Evolutionary conservation across 2,329 filamentous ascomycete genomes (phyloP).

Genomic region (Orbilia blumenaviensis): DNA sequence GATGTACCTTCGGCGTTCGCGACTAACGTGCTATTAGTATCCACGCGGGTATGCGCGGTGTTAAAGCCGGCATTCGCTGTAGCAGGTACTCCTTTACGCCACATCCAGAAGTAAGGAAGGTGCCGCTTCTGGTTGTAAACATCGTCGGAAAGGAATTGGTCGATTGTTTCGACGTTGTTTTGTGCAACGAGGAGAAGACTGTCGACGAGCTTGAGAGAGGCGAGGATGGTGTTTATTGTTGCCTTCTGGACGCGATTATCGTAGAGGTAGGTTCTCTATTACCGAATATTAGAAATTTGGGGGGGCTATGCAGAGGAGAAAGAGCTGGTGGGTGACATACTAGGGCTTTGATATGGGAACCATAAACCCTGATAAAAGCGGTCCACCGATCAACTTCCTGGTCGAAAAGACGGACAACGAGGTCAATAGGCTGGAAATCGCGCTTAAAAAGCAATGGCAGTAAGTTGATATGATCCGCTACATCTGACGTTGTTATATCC

Average conservation of each 20-base stretch:
- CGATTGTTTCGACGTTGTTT: conserved; percentile 47
- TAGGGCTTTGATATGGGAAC: conserved; percentile 45
- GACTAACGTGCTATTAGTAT: neutral
- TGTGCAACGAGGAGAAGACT: conserved; percentile 41
- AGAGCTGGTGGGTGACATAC: conserved; percentile 2
- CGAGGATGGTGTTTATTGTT: conserved; percentile 51
- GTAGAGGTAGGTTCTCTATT: conserved; percentile 49
- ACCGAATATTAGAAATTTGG: neutral
- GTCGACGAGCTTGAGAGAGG: conserved; percentile 49
- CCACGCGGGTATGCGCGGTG: neutral
- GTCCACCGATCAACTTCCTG: conserved; percentile 51
- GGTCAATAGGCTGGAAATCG: conserved; percentile 49
- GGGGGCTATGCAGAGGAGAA: neutral
- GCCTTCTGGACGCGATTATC: conserved; percentile 52
- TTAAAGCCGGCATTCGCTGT: neutral
- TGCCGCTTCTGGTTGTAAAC: conserved; percentile 40
- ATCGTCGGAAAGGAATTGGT: conserved; percentile 36
- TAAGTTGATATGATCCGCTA: conserved; percentile 45
- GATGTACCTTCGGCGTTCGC: neutral
- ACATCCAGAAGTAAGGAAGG: conserved; percentile 44
- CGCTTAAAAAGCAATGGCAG: conserved; percentile 45
- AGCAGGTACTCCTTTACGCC: neutral
- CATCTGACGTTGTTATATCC: conserved; percentile 48
- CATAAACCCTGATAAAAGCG: conserved; percentile 38
- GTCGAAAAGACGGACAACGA: conserved; percentile 44